Conservation (phyloP, 257 asterid genomes). For the Datura wrightii region DNA sequence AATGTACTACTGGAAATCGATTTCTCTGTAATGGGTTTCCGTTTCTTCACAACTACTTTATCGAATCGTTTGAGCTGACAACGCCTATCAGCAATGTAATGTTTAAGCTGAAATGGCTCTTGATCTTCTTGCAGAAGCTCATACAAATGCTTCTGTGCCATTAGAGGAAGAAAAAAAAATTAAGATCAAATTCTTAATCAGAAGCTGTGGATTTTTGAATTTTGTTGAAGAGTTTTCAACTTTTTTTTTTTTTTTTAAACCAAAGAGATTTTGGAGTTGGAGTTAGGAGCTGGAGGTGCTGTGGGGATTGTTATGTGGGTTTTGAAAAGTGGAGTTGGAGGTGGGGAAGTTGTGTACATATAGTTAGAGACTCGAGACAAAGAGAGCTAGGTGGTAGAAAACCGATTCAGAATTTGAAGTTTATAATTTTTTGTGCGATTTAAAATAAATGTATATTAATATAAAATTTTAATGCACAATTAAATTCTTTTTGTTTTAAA, state of each 20-base stretch:
- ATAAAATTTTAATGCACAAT: too few species aligned
- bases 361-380: neutral
- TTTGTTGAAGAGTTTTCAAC: constrained; percentile 57
- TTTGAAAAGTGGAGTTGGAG: neutral
- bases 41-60: constrained; percentile 36
- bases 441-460: too few species aligned
- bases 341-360: constrained; percentile 22
- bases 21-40: constrained; percentile 38
- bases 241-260: constrained; percentile 28
- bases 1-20: constrained; percentile 32
- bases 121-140: constrained; percentile 82
- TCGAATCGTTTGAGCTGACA: constrained; percentile 42
- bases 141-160: constrained; percentile 53
- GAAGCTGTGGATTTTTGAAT: neutral
- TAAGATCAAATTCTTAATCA: neutral
- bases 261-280: constrained; percentile 30
- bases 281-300: neutral
- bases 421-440: neutral
- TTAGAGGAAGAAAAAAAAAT: neutral
- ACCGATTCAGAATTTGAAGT: neutral
- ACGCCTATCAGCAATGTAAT: constrained; percentile 59
- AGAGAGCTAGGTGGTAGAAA: neutral
- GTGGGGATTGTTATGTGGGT: constrained; percentile 4
- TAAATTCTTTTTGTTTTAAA: too few species aligned
- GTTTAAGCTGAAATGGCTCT: constrained; percentile 74